Percentiles rank a stretch among this genome's conserved stretches.
phyloP scores from a whole-genome alignment of 73 alveolate genomes.

The Loxodes magnus region DNA sequence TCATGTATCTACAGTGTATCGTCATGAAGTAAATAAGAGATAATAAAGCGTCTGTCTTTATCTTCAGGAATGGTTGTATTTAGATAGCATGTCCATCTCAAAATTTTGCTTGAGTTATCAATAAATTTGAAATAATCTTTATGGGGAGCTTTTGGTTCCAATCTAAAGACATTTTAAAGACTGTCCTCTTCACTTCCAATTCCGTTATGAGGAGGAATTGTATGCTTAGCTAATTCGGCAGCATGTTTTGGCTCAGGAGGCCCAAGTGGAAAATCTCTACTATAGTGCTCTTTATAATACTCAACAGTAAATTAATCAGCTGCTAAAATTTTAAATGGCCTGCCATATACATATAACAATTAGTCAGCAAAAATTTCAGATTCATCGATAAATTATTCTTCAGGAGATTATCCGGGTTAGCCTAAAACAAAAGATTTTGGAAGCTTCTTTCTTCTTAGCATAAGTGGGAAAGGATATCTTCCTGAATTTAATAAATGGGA shows the following conservation, averaged over 20 bases:
- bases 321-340: constrained; percentile 67
- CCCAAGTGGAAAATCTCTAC: constrained; percentile 73
- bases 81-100: constrained; percentile 77
- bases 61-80: constrained; percentile 71
- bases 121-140: constrained; percentile 89
- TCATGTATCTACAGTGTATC: constrained; percentile 82
- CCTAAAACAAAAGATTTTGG: constrained; percentile 73
- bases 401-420: constrained; percentile 82
- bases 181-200: constrained; percentile 93
- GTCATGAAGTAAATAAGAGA: constrained; percentile 73
- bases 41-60: constrained; percentile 56
- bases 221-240: constrained; percentile 36
- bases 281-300: constrained; percentile 52
- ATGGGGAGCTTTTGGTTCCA: constrained; percentile 69
- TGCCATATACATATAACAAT: constrained; percentile 58
- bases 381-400: constrained; percentile 61
- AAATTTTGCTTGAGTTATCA: constrained; percentile 75
- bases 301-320: constrained; percentile 83
- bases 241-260: constrained; percentile 62
- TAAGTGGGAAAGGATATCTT: constrained; percentile 80
- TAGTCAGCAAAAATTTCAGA: constrained; percentile 64
- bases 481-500: constrained; percentile 81
- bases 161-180: constrained; percentile 68
- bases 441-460: constrained; percentile 72
- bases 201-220: constrained; percentile 90